Evolutionary conservation across 306 rosid species (phyloP), one percentile per base, ranked within the genome.

Genomic region (Pachyrhizus erosus): DNA sequence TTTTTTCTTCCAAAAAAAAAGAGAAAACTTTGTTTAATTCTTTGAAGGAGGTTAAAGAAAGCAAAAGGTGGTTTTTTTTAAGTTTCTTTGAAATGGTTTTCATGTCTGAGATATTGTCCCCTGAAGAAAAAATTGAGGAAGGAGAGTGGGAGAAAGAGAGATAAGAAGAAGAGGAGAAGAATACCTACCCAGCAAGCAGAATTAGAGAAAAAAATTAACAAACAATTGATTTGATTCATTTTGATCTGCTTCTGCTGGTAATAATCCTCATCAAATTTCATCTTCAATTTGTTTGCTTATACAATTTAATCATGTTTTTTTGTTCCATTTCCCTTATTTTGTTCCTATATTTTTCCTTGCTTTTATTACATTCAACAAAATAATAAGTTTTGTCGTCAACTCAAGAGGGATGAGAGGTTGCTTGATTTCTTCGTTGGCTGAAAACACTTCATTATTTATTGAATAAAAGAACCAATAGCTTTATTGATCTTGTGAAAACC

Each of bases 71-170:
- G 64, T 67, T 27, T 21, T 54, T 66, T 31, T 29, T 67, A 82
- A 82, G 74, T 52, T 65, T 87, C 72, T 81, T 20, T 86, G 89
- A 88, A 91, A 91, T 93, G 98, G 88, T 93, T 91, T 90, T 89
- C 80, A 91, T 87, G 97, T 67, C 71, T 84, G 93, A 85, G 91
- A 80, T 85, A 84, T 84, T 82, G 76, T 57, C 83, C 73, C 75
- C 84, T 24, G 86, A 83, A 81, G 93, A 87, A 67, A 90, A 89
- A 73, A 78, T 83, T 10, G 94, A 89, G 70, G 98, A 94, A 84
- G 98, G 99, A 78, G 91, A 91, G 86, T 88, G 99, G 97, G 96
- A 93, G 77, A 93, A 91, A 27, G 99, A 93, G 87, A 84, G 97
- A 88, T 93, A 93, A 73, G 43, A 65, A 48, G 34, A 51, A 67